These are phyloP conservation scores for Wallacemonas rigidus DNA, from an alignment of 208 protist genomes.

Conservation along the genomic window DNA sequence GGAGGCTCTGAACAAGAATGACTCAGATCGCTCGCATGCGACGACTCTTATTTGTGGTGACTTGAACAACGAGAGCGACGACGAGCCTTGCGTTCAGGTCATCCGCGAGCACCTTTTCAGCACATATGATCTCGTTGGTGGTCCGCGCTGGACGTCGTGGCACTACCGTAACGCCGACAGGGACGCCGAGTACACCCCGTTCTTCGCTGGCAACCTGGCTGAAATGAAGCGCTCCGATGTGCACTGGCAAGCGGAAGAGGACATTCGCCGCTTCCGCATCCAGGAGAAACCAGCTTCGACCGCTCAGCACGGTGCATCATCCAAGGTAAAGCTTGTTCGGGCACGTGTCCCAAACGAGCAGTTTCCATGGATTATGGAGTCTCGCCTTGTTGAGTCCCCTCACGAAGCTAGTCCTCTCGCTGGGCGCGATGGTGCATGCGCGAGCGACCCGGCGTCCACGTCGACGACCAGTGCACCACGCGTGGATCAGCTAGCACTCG, in stretches of 20 bases:
- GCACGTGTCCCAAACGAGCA: slow-evolving; percentile 22
- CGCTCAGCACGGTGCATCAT: slow-evolving; percentile 33
- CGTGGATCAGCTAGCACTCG: slow-evolving; percentile 37
- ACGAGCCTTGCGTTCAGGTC: slow-evolving; percentile 78
- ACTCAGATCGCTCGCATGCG: slow-evolving; percentile 67
- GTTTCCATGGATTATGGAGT: slow-evolving; percentile 16
- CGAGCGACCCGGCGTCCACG: background rate
- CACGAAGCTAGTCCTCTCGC: background rate
- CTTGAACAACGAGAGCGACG: slow-evolving; percentile 73
- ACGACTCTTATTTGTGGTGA: slow-evolving; percentile 72
- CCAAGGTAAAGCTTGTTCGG: slow-evolving; percentile 31
- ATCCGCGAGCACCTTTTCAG: slow-evolving; percentile 71
- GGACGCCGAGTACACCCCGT: slow-evolving; percentile 32
- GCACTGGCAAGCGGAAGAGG: slow-evolving; percentile 38
- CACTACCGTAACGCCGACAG: slow-evolving; percentile 44
- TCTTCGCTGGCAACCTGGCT: slow-evolving; percentile 43
- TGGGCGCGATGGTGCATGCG: background rate
- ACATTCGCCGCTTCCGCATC: slow-evolving; percentile 36
- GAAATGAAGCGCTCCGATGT: slow-evolving; percentile 37
- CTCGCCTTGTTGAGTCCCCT: slow-evolving; percentile 6
- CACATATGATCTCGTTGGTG: slow-evolving; percentile 83
- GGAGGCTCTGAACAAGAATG: slow-evolving; percentile 55
- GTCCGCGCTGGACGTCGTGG: slow-evolving; percentile 83
- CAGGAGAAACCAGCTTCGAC: slow-evolving; percentile 8
- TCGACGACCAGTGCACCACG: background rate